Evolutionary conservation across 1,284 basidiomycete genomes (phyloP), one percentile per base, ranked within the genome.

Genomic region (Takashimella tepidaria): DNA sequence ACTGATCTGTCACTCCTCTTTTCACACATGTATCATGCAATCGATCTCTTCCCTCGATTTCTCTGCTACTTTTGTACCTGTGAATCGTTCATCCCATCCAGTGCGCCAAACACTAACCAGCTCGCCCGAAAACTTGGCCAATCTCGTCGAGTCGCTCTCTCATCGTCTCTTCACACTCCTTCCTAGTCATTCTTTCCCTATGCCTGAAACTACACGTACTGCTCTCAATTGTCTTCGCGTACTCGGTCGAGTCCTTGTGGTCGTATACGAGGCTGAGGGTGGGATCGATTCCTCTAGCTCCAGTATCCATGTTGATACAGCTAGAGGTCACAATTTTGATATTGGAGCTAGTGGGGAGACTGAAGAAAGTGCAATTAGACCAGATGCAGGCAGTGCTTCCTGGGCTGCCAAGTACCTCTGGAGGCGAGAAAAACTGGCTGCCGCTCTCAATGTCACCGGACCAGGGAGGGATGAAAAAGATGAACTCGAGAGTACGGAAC

Each of bases 181-280:
- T 42, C 85, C 85, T 27, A 87, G 89, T 70, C 84, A 87, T 62
- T 85, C 84, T 4, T 92, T 93, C 75, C 91, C 90, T 5, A 49
- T 41, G 47, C 69, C 58, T 50, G 62, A 87, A 64, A 76, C 87
- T 6, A 88, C 87, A 0, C 86, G 86, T 61, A 87, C 95, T 68
- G 88, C 85, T 1, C 79, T 96, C 41, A 96, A 93, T 66, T 92
- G 90, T 67, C 70, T 95, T 23, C 82, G 92, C 25, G 83, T 96
- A 5, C 81, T 97, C 20, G 85, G 88, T 56, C 82, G 92, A 53
- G 81, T 95, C n/a, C 76, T 95, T 12, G 91, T 91, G 2, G 84
- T 92, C 13, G 77, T 93, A 42, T 92, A 92, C 67, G 91, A 92
- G 68, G 79, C 84, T 11, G 86, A 90, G 57, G 67, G 81, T 54